Evolutionary conservation across 768 basidiomycete species (phyloP), one percentile per base, ranked within the genome.

Genomic region (Tylopilus plumbeoviolaceoides): DNA sequence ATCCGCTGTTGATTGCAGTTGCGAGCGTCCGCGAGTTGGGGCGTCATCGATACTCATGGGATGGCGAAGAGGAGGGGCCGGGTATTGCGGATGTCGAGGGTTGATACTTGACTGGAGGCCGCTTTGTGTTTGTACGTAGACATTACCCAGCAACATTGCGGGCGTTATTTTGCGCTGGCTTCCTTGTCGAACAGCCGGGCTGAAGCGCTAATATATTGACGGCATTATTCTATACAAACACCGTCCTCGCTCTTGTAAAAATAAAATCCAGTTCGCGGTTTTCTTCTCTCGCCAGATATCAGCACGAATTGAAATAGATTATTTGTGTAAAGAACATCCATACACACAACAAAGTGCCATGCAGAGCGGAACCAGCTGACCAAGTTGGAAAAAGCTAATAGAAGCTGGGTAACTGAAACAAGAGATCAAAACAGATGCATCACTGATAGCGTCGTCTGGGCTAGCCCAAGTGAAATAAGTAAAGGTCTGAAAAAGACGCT

Each of bases 21-120:
- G 76, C 81, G 50, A 83, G 87, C 64, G 85, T 91, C 33, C 75
- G 81, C 58, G 88, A 89, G 46, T 69, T 91, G 43, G 87, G 85
- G 2, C 67, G 83, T 36, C 76, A 71, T 66, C 68, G 66, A 39
- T 78, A 71, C 67, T 63, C 67, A 40, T 79, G 75, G 69, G 77
- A 77, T 28, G 73, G 69, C 30, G 78, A 79, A 25, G 79, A 77
- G 30, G 78, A 77, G 7, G 40, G 66, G 71, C 21, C 62, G 44
- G 51, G 23, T 5, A 5, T 5, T 23, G 23, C 23, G 5, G 46
- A 42, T 10, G 30, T 56, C 18, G 50, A 60, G 21, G 58, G 39
- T 11, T 58, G 47, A 55, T 21, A 6, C 8, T n/a, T n/a, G 4
- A 5, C 17, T 36, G 35, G 35, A 36, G 35, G 30, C 8, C 30